A percentile compares a stretch with the other conserved stretches of the same genome.
Evolutionary conservation across 2,329 filamentous ascomycete genomes (phyloP).

Genomic region (Ascochyta fabae): DNA sequence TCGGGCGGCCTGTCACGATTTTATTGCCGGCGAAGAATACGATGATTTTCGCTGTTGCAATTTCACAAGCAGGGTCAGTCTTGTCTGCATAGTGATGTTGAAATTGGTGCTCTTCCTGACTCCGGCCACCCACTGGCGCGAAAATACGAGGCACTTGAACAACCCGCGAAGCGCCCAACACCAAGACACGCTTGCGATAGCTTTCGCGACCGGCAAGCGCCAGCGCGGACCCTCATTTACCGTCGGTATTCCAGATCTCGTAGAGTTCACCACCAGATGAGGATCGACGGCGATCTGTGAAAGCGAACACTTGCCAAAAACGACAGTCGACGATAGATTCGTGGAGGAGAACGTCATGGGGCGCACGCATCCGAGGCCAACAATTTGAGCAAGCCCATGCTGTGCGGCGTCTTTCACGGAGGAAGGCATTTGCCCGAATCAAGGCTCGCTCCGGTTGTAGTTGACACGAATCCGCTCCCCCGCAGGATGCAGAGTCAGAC

Average conservation of each 20-base stretch:
- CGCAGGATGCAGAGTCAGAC: constrained; percentile 17
- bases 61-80: constrained; percentile 15
- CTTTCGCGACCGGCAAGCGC: neutral
- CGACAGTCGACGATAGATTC: constrained; percentile 12
- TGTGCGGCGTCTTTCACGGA: constrained; percentile 1
- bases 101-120: constrained; percentile 12
- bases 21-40: constrained; percentile 4
- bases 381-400: constrained; percentile 5
- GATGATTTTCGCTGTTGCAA: constrained; percentile 18
- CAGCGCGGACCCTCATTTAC: constrained; percentile 9
- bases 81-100: constrained; percentile 18
- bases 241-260: constrained; percentile 13
- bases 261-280: constrained; percentile 9
- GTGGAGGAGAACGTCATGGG: constrained; percentile 8
- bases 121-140: constrained; percentile 18
- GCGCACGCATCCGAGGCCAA: neutral
- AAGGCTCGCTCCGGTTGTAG: constrained; percentile 10
- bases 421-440: constrained; percentile 5
- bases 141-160: constrained; percentile 16
- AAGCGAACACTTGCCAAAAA: constrained; percentile 14
- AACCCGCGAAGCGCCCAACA: constrained; percentile 16
- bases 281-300: constrained; percentile 11
- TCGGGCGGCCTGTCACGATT: constrained; percentile 9
- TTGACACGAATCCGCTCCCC: constrained; percentile 12
- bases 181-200: constrained; percentile 6